Evolutionary conservation across 2,329 filamentous ascomycete species (phyloP), one percentile per base, ranked within the genome.

Genomic region (Exophiala xenobiotica): DNA sequence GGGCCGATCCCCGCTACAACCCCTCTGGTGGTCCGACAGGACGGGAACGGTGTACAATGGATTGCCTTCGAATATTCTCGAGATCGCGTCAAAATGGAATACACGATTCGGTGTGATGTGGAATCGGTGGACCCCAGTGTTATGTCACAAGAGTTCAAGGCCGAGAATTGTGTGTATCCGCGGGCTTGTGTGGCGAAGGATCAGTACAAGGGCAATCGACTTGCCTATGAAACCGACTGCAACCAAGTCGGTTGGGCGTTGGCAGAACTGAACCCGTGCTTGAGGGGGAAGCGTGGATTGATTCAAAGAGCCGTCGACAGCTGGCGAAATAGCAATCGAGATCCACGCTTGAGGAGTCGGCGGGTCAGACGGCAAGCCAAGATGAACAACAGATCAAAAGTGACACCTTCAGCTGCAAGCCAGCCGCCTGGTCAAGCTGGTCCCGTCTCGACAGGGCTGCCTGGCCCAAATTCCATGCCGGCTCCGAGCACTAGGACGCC

Each of bases 201-300:
- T 53, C 87, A 95, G 68, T 99, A 99, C 76, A 87, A 91, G 54
- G 93, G 93, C 55, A 99, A 99, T 69, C 86, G 93, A 12, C 75
- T 96, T 61, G 88, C 93, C 62, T 99, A 99, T 70, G 93, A 99
- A 76, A 96, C 90, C 12, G 93, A 99, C 74, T 99, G 93, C 79
- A 99, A 99, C 73, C 90, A 90, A 0, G 93, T 99, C n/a, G 93
- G 93, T n/a, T 99, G 93, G 93, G 92, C 92, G 9, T 74, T 99
- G 61, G 93, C 93, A 2, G 87, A 97, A 66, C 75, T 99, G 47
- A 99, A 99, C 69, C 86, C 90, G 6, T 87, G 88, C 51, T 79
- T 97, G 53, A 84, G 92, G 58, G 92, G 92, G 61, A 97, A 97
- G 78, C 83, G 93, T 62, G 93, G 93, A 6, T 78, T 99, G 54